A percentile compares a stretch with the other conserved stretches of the same genome.
phyloP scores from a whole-genome alignment of 108 stramenopile species.

The Cyclotella choctawhatcheeana region DNA sequence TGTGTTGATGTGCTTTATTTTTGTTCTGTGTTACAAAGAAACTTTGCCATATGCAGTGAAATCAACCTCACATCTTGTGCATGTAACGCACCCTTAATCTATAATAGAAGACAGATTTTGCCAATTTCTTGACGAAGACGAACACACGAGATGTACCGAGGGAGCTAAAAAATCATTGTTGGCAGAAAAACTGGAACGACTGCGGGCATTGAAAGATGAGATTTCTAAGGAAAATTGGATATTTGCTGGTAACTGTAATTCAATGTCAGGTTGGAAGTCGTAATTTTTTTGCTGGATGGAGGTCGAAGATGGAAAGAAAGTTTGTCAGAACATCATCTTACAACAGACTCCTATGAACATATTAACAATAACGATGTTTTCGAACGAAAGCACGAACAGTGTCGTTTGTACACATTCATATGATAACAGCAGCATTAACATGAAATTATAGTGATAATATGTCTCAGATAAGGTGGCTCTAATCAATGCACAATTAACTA shows the following conservation, averaged over 20 bases:
- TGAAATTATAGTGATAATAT: too few relatives aligned
- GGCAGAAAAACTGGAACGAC: constrained; percentile 62
- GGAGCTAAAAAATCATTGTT: constrained; percentile 62
- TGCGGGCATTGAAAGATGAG: constrained; percentile 61
- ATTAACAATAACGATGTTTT: too few relatives aligned
- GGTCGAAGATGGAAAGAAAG: too few relatives aligned
- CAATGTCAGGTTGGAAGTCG: background rate
- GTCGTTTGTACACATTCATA: too few relatives aligned
- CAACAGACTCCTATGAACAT: too few relatives aligned
- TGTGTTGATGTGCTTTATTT: background rate
- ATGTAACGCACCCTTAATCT: background rate
- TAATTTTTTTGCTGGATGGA: background rate
- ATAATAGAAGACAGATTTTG: constrained; percentile 26
- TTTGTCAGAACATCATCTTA: too few relatives aligned
- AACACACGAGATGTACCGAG: constrained; percentile 67
- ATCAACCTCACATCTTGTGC: background rate
- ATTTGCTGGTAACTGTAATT: constrained; percentile 20
- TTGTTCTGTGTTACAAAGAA: too few relatives aligned
- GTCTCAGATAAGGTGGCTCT: too few relatives aligned
- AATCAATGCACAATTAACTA: background rate
- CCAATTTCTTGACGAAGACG: constrained; percentile 69
- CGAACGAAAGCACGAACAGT: too few relatives aligned
- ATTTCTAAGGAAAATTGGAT: constrained; percentile 69
- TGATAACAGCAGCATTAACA: too few relatives aligned
- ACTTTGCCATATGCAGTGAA: too few relatives aligned